These are phyloP conservation scores for Metschnikowia arizonensis DNA, from an alignment of 805 yeast genomes.

Conservation along the genomic window DNA sequence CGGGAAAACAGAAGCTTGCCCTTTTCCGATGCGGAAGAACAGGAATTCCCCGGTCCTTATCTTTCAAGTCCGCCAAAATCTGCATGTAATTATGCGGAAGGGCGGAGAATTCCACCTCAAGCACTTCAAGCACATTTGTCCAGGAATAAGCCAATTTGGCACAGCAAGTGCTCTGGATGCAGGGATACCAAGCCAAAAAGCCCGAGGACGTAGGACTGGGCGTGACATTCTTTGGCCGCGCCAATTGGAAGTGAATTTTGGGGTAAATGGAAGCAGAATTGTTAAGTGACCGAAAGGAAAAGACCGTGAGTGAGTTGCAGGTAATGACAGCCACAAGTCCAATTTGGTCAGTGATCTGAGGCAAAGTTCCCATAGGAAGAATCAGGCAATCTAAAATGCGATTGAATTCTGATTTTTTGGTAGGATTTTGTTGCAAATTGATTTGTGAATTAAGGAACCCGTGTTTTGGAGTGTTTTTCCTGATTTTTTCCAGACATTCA, in stretches of 20 bases:
- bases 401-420: slow-evolving; percentile 7
- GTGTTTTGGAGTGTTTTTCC: background rate
- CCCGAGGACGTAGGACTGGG: background rate
- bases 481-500: background rate
- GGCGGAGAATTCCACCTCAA: slow-evolving; percentile 44
- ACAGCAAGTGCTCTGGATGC: slow-evolving; percentile 20
- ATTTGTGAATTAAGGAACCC: too few species aligned
- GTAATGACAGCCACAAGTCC: slow-evolving; percentile 63
- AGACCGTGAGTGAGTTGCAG: slow-evolving; percentile 43
- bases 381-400: slow-evolving; percentile 34
- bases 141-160: slow-evolving; percentile 64
- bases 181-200: slow-evolving; percentile 59
- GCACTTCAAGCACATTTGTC: slow-evolving; percentile 54
- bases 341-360: slow-evolving; percentile 51
- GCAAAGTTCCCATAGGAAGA: slow-evolving; percentile 58
- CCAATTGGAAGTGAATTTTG: slow-evolving; percentile 51
- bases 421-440: too few species aligned
- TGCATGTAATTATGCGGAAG: slow-evolving; percentile 27
- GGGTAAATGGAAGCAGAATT: slow-evolving; percentile 23
- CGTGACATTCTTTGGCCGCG: slow-evolving; percentile 38
- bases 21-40: slow-evolving; percentile 24
- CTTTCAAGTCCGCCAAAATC: slow-evolving; percentile 29
- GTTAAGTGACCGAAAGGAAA: slow-evolving; percentile 50
- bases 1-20: slow-evolving; percentile 10
- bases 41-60: slow-evolving; percentile 36